Conservation (phyloP, 805 yeast genomes). For the Saccharomyces jurei region DNA sequence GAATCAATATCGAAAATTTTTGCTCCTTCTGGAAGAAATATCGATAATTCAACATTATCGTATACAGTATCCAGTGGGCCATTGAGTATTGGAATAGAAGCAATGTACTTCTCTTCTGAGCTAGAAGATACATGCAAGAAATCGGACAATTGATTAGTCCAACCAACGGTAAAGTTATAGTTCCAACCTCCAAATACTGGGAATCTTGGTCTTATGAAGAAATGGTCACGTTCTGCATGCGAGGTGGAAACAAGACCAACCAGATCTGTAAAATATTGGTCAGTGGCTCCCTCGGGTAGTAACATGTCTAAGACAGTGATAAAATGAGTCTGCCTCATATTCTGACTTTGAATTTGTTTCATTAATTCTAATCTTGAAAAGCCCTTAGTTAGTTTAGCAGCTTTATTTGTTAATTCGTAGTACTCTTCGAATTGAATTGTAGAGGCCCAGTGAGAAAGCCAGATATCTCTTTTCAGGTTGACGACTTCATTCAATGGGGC, state of each 20-base stretch:
- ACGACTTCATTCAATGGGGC: conserved; percentile 55
- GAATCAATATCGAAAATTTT: conserved; percentile 46
- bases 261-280: conserved; percentile 73
- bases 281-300: conserved; percentile 45
- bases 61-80: conserved; percentile 68
- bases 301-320: conserved; percentile 17
- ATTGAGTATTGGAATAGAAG: conserved; percentile 63
- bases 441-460: conserved; percentile 84
- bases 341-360: conserved; percentile 16
- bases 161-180: conserved; percentile 92
- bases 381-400: conserved; percentile 59
- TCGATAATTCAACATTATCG: conserved; percentile 47
- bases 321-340: not conserved
- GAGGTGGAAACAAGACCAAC: conserved; percentile 92
- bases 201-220: conserved; percentile 73
- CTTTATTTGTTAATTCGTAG: conserved; percentile 71
- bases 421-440: conserved; percentile 73
- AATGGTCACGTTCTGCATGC: conserved; percentile 29
- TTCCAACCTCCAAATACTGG: conserved; percentile 97
- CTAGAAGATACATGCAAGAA: conserved; percentile 39
- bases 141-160: conserved; percentile 56
- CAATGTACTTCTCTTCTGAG: conserved; percentile 43
- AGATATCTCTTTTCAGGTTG: conserved; percentile 59
- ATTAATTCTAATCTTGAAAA: conserved; percentile 78
- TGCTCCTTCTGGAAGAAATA: conserved; percentile 87